These are phyloP conservation scores for Ophiognomonia clavigignenti-juglandacearum DNA, from an alignment of 2,329 filamentous ascomycete genomes.

Conservation along the genomic window DNA sequence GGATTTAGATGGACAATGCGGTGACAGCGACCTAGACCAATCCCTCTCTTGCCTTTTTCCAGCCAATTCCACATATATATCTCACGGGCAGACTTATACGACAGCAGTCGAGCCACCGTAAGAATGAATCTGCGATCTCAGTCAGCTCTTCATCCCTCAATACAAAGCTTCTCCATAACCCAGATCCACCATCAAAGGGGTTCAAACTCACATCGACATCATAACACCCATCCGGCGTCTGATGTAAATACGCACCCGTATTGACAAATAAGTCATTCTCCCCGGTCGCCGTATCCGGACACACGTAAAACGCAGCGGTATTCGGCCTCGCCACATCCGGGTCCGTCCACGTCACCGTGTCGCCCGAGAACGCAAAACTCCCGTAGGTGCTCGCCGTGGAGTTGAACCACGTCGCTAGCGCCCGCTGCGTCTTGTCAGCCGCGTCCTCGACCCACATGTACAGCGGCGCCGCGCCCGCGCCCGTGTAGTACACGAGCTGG, in stretches of 20 bases:
- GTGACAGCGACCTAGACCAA: too few relatives aligned
- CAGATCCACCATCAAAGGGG: neutral
- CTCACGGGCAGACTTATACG: neutral
- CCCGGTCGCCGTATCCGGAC: constrained; percentile 21
- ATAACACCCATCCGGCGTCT: constrained; percentile 46
- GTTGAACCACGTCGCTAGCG: constrained; percentile 43
- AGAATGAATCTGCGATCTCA: constrained; percentile 13
- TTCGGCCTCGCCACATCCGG: constrained; percentile 43
- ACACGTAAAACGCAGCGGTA: constrained; percentile 50
- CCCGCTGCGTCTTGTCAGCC: constrained; percentile 35
- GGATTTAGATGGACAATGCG: too few relatives aligned
- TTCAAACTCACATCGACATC: constrained; percentile 14
- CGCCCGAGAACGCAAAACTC: constrained; percentile 47
- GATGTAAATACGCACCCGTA: constrained; percentile 48
- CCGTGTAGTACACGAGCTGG: constrained; percentile 44
- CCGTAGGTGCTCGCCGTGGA: constrained; percentile 45
- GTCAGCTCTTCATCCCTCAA: neutral
- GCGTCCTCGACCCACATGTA: constrained; percentile 39
- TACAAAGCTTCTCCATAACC: constrained; percentile 10
- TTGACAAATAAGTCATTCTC: constrained; percentile 46
- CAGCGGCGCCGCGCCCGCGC: constrained; percentile 27
- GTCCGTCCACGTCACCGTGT: constrained; percentile 47
- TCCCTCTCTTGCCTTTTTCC: too few relatives aligned
- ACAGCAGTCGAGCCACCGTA: constrained; percentile 14
- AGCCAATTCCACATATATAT: too few relatives aligned